Conservation (phyloP, 2,329 filamentous ascomycete species). For the Arthrinium phaeospermum region DNA sequence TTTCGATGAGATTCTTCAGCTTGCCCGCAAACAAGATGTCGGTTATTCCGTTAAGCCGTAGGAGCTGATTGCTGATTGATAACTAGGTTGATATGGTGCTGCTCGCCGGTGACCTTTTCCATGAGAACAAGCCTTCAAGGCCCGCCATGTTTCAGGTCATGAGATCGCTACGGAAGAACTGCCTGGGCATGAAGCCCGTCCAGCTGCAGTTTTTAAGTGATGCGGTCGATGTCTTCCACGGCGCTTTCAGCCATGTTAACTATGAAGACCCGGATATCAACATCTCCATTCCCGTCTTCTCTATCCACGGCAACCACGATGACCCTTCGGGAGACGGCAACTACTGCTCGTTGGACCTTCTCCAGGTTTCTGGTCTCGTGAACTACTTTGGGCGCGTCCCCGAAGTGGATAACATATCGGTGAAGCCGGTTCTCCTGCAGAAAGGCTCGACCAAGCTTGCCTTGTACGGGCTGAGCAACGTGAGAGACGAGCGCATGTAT, state of each 20-base stretch:
- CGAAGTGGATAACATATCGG: conserved; percentile 89
- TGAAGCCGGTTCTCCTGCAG: conserved; percentile 90
- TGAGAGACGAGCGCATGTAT: conserved; percentile 92
- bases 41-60: conserved; percentile 23
- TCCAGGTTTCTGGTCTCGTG: conserved; percentile 88
- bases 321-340: conserved; percentile 97
- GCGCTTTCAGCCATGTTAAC: conserved; percentile 91
- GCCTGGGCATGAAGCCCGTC: conserved; percentile 92
- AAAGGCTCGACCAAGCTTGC: conserved; percentile 94
- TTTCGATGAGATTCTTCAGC: conserved; percentile 92
- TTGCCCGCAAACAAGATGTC: conserved; percentile 84
- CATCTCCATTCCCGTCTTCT: conserved; percentile 94
- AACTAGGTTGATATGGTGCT: conserved; percentile 89
- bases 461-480: conserved; percentile 92
- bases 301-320: conserved; percentile 98
- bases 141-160: conserved; percentile 98
- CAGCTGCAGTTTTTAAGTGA: conserved; percentile 95
- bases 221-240: conserved; percentile 87
- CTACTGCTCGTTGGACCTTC: conserved; percentile 85
- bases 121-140: conserved; percentile 96
- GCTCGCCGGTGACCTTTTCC: conserved; percentile 92
- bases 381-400: conserved; percentile 96
- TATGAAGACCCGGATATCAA: conserved; percentile 99
- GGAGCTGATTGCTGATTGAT: conserved; percentile 22
- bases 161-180: conserved; percentile 91